These are phyloP conservation scores for Steccherinum ochraceum DNA, from an alignment of 768 basidiomycete species.

Conservation along the genomic window DNA sequence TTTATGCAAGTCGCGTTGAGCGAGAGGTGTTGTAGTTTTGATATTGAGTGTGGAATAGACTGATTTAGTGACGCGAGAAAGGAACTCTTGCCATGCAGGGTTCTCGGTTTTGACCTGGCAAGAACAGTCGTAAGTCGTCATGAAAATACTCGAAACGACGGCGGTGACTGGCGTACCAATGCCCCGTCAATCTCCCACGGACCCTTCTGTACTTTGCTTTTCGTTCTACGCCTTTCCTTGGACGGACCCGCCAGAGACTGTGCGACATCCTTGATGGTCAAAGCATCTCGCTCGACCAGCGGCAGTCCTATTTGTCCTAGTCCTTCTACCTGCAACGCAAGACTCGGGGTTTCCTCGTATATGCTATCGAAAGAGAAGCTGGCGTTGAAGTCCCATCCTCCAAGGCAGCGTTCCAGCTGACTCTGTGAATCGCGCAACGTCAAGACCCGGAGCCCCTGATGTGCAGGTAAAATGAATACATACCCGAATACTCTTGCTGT, in stretches of 20 bases:
- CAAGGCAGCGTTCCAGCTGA: too few relatives aligned
- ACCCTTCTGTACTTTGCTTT: slow-evolving; percentile 38
- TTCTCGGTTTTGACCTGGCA: slow-evolving; percentile 28
- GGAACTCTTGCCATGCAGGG: slow-evolving; percentile 30
- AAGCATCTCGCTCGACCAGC: slow-evolving; percentile 32
- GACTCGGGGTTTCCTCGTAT: slow-evolving; percentile 32
- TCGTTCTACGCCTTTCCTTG: slow-evolving; percentile 33
- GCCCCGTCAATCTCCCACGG: slow-evolving; percentile 45
- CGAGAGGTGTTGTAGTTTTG: slow-evolving; percentile 16
- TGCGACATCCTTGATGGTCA: slow-evolving; percentile 28
- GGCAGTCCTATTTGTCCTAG: slow-evolving; percentile 40
- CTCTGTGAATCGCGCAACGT: too few relatives aligned
- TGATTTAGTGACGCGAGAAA: slow-evolving; percentile 22
- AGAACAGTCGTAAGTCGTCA: too few relatives aligned
- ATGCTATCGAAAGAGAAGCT: slow-evolving; percentile 22
- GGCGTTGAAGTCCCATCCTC: too few relatives aligned
- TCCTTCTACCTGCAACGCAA: slow-evolving; percentile 31
- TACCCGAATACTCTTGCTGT: too few relatives aligned
- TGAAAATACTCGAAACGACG: too few relatives aligned
- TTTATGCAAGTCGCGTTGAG: slow-evolving; percentile 37
- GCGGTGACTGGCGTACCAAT: slow-evolving; percentile 11
- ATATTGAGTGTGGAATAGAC: slow-evolving; percentile 33
- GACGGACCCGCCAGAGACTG: slow-evolving; percentile 40
- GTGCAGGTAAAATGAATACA: too few relatives aligned
- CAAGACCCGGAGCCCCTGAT: too few relatives aligned